Evolutionary conservation across 2,329 filamentous ascomycete species (phyloP).

Genomic region (Hypocreales sp.): DNA sequence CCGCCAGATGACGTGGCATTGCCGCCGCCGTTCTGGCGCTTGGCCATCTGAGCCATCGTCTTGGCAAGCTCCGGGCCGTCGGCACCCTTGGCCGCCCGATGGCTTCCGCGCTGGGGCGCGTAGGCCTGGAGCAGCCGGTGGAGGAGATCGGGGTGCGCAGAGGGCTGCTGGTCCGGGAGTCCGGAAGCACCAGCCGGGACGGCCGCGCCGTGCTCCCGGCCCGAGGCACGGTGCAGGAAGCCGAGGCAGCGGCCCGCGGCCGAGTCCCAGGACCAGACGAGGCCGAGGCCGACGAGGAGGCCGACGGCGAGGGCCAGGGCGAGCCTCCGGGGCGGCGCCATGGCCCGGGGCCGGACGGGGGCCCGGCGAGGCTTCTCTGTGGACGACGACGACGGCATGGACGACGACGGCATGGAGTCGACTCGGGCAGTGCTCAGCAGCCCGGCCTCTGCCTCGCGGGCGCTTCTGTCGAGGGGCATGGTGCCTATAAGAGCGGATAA

Average conservation of each 20-base stretch:
- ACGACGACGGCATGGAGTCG: too few species aligned
- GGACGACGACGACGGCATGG: too few species aligned
- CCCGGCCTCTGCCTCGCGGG: constrained; percentile 9
- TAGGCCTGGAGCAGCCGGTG: constrained; percentile 52
- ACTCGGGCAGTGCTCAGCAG: constrained; percentile 8
- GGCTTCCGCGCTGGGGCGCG: too few species aligned
- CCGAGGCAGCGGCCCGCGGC: background rate
- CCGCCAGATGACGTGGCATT: constrained; percentile 5
- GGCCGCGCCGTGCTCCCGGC: too few species aligned
- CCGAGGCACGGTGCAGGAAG: background rate
- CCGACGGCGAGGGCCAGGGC: constrained; percentile 8
- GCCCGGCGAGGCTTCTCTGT: too few species aligned
- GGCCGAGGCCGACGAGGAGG: constrained; percentile 11
- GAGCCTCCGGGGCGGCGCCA: constrained; percentile 6
- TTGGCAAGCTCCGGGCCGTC: constrained; percentile 46
- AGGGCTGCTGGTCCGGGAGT: constrained; percentile 1
- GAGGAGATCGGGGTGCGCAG: constrained; percentile 40
- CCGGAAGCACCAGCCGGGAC: too few species aligned
- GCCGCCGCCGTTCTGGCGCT: constrained; percentile 32
- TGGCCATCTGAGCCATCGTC: constrained; percentile 47
- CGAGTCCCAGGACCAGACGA: constrained; percentile 5
- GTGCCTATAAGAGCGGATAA: background rate
- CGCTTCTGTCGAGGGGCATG: background rate
- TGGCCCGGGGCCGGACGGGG: constrained; percentile 4
- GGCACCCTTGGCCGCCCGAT: constrained; percentile 40